Evolutionary conservation across 306 rosid species (phyloP), one percentile per base, ranked within the genome.

Genomic region (Argentina anserina): DNA sequence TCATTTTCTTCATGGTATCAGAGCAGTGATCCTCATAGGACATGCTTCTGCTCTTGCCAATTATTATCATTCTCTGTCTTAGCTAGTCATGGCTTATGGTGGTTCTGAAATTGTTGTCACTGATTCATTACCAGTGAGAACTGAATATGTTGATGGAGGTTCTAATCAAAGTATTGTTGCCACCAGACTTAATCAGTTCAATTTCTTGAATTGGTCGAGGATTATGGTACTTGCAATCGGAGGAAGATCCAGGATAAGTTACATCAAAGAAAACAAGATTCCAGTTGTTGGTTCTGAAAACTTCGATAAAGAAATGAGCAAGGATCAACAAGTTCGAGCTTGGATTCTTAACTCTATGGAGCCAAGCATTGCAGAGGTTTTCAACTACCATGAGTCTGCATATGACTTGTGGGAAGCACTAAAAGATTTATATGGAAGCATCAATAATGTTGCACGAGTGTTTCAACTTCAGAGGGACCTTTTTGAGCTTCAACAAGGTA

Each of bases 161-260:
- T 46, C 28, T n/a, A 62, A 62, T 20, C 67, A 62, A 18, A 62
- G 67, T 0, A 33, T 62, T 33, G 39, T 39, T 25, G 17, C 43
- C 37, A 21, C 39, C 67, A 1, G 37, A 1, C 5, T 62, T 6
- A 62, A 62, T 62, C 42, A 62, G 43, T 62, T 62, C 10, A 34
- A 62, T 62, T 62, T 33, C 67, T 62, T 62, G 67, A n/a, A 39
- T 0, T 62, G 67, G 45, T 62, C 45, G 2, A 62, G 67, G 34
- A 39, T 14, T n/a, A 46, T 46, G n/a, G 2, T 3, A n/a, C 52
- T 46, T 1, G 52, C 52, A 14, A 14, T 46, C 15, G 52, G 52
- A 46, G 52, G 52, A 46, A 46, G 52, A 46, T 46, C 52, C 52
- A 46, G 15, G 52, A 4, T n/a, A 18, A 46, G 52, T 15, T 46